These are phyloP conservation scores for Diutina mesorugosa DNA, from an alignment of 1,139 yeast species.

Conservation along the genomic window DNA sequence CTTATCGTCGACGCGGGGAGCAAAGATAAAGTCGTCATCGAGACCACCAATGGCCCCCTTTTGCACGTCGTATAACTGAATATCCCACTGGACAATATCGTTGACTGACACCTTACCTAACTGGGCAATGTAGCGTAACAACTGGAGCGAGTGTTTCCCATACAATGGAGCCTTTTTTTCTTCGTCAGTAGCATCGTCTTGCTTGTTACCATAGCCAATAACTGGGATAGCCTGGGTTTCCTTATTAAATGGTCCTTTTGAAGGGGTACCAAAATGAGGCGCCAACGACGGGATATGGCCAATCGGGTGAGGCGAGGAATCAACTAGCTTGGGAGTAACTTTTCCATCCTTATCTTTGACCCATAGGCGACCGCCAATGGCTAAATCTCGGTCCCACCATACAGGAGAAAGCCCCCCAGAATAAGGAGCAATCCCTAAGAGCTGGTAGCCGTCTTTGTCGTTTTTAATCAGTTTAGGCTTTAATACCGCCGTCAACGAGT, in stretches of 20 bases:
- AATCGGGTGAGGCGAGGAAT: slow-evolving; percentile 49
- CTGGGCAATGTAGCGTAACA: slow-evolving; percentile 44
- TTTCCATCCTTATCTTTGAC: slow-evolving; percentile 21
- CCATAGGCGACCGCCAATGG: slow-evolving; percentile 44
- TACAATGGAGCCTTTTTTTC: slow-evolving; percentile 50
- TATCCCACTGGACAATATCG: slow-evolving; percentile 43
- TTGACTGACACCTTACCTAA: slow-evolving; percentile 34
- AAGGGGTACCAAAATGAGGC: slow-evolving; percentile 46
- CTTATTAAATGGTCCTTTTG: slow-evolving; percentile 39
- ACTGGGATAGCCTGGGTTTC: slow-evolving; percentile 58
- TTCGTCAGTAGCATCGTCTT: slow-evolving; percentile 31
- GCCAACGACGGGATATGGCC: slow-evolving; percentile 57
- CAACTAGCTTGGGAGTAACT: slow-evolving; percentile 31
- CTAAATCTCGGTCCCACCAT: slow-evolving; percentile 3
- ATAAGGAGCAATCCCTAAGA: neutral
- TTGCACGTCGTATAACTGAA: slow-evolving; percentile 55
- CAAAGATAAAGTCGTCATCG: slow-evolving; percentile 45
- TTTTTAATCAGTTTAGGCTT: neutral
- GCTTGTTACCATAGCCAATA: slow-evolving; percentile 29
- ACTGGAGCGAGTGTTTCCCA: slow-evolving; percentile 43
- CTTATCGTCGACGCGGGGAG: slow-evolving; percentile 58
- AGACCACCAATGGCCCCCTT: slow-evolving; percentile 50
- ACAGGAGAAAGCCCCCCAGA: neutral
- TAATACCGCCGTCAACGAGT: neutral
- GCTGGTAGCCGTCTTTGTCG: neutral